Evolutionary conservation across 129 eudicot species (phyloP), one percentile per base, ranked within the genome.

Genomic region (Flaveria sonorensis): DNA sequence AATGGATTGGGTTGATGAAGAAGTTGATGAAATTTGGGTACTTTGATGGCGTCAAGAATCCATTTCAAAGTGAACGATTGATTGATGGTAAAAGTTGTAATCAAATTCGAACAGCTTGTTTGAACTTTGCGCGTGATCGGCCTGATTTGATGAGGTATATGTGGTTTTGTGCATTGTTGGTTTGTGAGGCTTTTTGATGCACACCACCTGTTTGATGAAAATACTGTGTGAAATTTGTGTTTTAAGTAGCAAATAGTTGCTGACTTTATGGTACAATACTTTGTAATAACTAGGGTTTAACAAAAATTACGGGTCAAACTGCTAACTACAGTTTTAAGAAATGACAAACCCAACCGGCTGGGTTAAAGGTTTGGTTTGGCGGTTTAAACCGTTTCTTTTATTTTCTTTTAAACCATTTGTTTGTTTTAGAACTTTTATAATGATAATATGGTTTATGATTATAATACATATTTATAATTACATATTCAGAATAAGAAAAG

Each of bases 1-100:
- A 91, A 71, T 92, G 97, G 97, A 85, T 80, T 42, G 80, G 30
- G n/a, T 87, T 92, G 78, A 87, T 89, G 92, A 85, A 84, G 57
- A 82, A 76, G 36, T 76, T 92, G 79, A 50, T 77, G 69, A 81
- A 77, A 73, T 74, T 36, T 24, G 97, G 97, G 18, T 91, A 89
- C 55, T 87, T 89, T 70, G 89, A 83, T 2, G 77, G 62, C 53
- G 63, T 80, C 43, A 89, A 81, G 47, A 67, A 79, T 69, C 89
- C 90, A 23, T 83, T 90, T 68, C 78, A 72, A 32, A 80, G 40
- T 40, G 83, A 56, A 11, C 71, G 74, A 1, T 66, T 80, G 69
- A 36, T 86, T 75, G 87, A 86, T 62, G 77, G 70, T 10, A 89
- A 89, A 79, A 82, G 83, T 39, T 62, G 76, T 40, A 89, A 89